Percentiles rank a stretch among this genome's conserved stretches.
phyloP scores from a whole-genome alignment of 441 rosid species.

The Biscutella auriculata region DNA sequence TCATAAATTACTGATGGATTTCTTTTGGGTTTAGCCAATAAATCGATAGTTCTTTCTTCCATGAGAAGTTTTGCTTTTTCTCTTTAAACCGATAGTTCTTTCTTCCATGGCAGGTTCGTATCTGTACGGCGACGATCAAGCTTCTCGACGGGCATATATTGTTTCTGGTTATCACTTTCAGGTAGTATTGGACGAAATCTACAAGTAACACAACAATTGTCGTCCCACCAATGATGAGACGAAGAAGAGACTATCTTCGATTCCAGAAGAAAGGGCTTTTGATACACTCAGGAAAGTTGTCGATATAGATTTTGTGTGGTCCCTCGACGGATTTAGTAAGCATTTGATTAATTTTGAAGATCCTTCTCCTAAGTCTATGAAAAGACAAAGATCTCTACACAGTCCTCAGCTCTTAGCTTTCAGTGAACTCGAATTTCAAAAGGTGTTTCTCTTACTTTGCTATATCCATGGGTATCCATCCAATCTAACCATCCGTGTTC shows the following conservation, averaged over 20 bases:
- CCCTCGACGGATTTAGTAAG: too few relatives aligned
- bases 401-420: constrained; percentile 42
- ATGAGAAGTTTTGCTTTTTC: too few relatives aligned
- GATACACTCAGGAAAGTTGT: constrained; percentile 18
- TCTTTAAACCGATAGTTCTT: too few relatives aligned
- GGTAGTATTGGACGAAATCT: constrained; percentile 27
- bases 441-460: constrained; percentile 49
- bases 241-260: constrained; percentile 23
- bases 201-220: constrained; percentile 20
- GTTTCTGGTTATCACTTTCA: too few relatives aligned
- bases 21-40: too few relatives aligned
- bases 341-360: constrained; percentile 1
- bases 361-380: constrained; percentile 5
- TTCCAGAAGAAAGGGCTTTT: constrained; percentile 33
- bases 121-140: neutral
- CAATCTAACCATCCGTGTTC: too few relatives aligned
- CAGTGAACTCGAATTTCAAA: constrained; percentile 56
- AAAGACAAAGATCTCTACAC: constrained; percentile 2
- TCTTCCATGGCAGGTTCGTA: too few relatives aligned
- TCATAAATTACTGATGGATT: too few relatives aligned
- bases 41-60: too few relatives aligned
- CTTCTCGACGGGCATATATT: neutral
- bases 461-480: constrained; percentile 62
- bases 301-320: too few relatives aligned
- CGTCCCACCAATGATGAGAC: constrained; percentile 13